Conservation (phyloP, 345 rosid species). For the Cardiospermum halicacabum region DNA sequence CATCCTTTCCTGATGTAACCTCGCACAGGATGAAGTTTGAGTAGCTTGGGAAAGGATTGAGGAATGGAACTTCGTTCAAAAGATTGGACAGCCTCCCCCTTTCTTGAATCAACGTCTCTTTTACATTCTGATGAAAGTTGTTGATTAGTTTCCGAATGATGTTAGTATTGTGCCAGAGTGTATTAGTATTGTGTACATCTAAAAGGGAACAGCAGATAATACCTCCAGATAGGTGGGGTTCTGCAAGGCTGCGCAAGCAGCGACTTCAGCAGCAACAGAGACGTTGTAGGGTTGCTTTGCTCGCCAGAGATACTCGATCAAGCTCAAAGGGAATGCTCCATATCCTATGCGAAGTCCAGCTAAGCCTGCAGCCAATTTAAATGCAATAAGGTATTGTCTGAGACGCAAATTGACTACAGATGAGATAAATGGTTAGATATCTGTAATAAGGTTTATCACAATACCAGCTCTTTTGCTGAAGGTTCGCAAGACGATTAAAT, state of each 20-base stretch:
- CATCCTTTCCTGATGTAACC: slow-evolving; percentile 75
- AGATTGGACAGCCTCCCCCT: slow-evolving; percentile 68
- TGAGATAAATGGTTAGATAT: neutral
- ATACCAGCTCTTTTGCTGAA: slow-evolving; percentile 98
- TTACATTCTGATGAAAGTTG: slow-evolving; percentile 52
- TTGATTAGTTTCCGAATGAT: slow-evolving; percentile 11
- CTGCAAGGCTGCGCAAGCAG: slow-evolving; percentile 84
- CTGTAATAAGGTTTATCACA: neutral
- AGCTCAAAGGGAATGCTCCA: slow-evolving; percentile 86
- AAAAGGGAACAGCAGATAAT: slow-evolving; percentile 10
- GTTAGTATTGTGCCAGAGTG: neutral
- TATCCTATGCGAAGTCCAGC: slow-evolving; percentile 95
- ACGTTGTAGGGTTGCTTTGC: slow-evolving; percentile 96
- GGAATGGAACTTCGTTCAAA: slow-evolving; percentile 69
- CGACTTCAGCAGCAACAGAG: slow-evolving; percentile 89
- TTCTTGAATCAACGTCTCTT: slow-evolving; percentile 64
- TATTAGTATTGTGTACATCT: neutral
- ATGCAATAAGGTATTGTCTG: no score
- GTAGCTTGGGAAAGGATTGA: slow-evolving; percentile 74
- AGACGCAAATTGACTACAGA: no score
- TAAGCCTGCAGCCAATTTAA: slow-evolving; percentile 51
- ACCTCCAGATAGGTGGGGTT: slow-evolving; percentile 74
- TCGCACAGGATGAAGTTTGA: slow-evolving; percentile 86
- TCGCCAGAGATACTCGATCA: slow-evolving; percentile 86
- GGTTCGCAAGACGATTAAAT: slow-evolving; percentile 86